Percentiles rank a stretch among this genome's conserved stretches.
Conservation (phyloP, 1,284 basidiomycete species). For the Pseudozyma hubeiensis region DNA sequence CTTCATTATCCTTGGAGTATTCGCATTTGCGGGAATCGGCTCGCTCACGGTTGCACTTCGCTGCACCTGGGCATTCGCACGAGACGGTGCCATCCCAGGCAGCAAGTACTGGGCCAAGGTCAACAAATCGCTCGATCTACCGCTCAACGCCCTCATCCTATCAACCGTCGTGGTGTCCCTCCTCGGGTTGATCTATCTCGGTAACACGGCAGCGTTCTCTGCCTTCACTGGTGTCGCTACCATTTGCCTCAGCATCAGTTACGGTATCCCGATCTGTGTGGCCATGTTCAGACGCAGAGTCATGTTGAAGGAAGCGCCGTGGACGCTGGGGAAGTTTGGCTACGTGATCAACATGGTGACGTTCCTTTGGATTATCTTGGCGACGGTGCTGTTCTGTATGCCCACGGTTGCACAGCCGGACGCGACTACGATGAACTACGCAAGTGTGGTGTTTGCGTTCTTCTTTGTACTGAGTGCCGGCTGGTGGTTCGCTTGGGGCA, state of each 20-base stretch:
- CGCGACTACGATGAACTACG: slow-evolving; percentile 69
- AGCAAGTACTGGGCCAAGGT: slow-evolving; percentile 69
- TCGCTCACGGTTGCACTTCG: slow-evolving; percentile 71
- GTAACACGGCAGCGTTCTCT: slow-evolving; percentile 53
- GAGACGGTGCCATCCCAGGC: slow-evolving; percentile 71
- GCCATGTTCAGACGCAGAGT: slow-evolving; percentile 67
- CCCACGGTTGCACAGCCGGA: slow-evolving; percentile 69
- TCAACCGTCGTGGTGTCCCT: slow-evolving; percentile 70
- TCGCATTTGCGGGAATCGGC: slow-evolving; percentile 71
- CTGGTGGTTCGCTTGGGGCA: slow-evolving; percentile 51
- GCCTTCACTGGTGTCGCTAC: slow-evolving; percentile 61
- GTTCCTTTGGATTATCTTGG: slow-evolving; percentile 70
- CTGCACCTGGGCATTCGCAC: slow-evolving; percentile 71
- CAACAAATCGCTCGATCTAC: slow-evolving; percentile 69
- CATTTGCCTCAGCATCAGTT: slow-evolving; percentile 62
- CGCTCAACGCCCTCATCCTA: slow-evolving; percentile 70
- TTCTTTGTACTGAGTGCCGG: slow-evolving; percentile 48
- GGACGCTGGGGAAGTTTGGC: slow-evolving; percentile 70
- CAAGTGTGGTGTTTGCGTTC: slow-evolving; percentile 52
- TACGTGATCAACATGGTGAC: slow-evolving; percentile 68
- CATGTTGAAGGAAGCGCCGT: slow-evolving; percentile 68
- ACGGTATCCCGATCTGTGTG: slow-evolving; percentile 70
- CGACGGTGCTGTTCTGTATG: slow-evolving; percentile 71
- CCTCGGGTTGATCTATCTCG: slow-evolving; percentile 68
- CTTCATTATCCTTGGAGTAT: slow-evolving; percentile 71